These are phyloP conservation scores for Pseudisothecium myosuroides DNA, from an alignment of 225 moss, liverwort and hornwort genomes.

Conservation along the genomic window DNA sequence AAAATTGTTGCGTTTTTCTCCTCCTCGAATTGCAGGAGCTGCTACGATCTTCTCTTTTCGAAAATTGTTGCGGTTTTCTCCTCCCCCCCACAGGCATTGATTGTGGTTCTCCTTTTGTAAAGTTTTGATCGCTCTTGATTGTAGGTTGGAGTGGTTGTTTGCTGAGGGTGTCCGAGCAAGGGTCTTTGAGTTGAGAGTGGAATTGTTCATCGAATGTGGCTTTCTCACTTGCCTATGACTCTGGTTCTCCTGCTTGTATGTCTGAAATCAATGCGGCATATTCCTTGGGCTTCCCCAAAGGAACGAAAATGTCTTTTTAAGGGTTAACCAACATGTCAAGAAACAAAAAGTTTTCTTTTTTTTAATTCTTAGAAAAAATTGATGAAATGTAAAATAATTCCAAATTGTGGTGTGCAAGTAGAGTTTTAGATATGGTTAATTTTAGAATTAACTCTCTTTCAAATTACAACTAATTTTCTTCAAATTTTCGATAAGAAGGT, in stretches of 20 bases:
- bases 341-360: too few species aligned
- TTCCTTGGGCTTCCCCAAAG: neutral
- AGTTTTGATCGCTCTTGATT: neutral
- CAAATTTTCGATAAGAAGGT: neutral
- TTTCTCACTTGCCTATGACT: neutral
- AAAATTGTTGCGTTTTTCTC: neutral
- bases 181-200: neutral
- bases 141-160: neutral
- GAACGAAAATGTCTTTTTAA: neutral
- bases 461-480: neutral
- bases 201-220: neutral
- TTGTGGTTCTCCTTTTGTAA: neutral
- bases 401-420: too few species aligned
- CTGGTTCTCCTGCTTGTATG: neutral
- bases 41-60: neutral
- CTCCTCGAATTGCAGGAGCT: neutral
- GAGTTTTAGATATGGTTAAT: neutral
- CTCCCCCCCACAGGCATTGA: neutral
- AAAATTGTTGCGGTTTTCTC: neutral
- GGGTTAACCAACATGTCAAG: neutral
- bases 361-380: neutral
- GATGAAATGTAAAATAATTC: fast-evolving
- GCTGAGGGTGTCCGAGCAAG: neutral
- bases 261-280: neutral
- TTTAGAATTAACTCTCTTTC: neutral